These are phyloP conservation scores for Phaeosphaeria sp. DNA, from an alignment of 2,329 filamentous ascomycete genomes.

Conservation along the genomic window DNA sequence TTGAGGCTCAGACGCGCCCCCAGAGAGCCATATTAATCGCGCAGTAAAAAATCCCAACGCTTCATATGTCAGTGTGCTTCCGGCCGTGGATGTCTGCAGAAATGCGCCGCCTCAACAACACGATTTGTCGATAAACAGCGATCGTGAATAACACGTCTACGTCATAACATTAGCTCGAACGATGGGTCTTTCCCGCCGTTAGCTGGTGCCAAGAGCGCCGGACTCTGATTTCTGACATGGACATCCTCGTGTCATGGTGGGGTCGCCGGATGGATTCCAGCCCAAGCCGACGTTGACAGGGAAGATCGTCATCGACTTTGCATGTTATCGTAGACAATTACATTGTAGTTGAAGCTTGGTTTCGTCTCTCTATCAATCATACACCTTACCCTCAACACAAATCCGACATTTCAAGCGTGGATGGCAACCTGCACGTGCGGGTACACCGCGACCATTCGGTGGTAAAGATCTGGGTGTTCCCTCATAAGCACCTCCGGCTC, in stretches of 20 bases:
- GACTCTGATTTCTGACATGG: conserved; percentile 16
- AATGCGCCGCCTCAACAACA: conserved; percentile 10
- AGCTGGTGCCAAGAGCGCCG: conserved; percentile 31
- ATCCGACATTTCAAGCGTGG: conserved; percentile 53
- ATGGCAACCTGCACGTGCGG: conserved; percentile 83
- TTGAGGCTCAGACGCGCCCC: conserved; percentile 3
- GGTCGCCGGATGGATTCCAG: conserved; percentile 10
- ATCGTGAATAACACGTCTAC: conserved; percentile 10
- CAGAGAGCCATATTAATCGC: conserved; percentile 31
- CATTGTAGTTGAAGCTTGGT: background rate
- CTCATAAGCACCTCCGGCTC: conserved; percentile 75
- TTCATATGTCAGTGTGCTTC: conserved; percentile 13
- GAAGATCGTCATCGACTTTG: conserved; percentile 13
- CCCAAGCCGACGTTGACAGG: background rate
- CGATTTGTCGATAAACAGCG: conserved; percentile 3
- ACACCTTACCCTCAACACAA: background rate
- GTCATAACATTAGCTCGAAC: no score
- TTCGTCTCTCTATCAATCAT: background rate
- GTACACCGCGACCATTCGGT: conserved; percentile 79
- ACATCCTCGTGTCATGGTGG: conserved; percentile 10
- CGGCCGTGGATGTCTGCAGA: conserved; percentile 35
- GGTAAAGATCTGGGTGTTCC: conserved; percentile 82
- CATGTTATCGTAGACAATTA: background rate
- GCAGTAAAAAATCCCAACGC: conserved; percentile 15
- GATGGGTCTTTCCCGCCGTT: conserved; percentile 30